Evolutionary conservation across 2,329 filamentous ascomycete genomes (phyloP).

Genomic region (Penicillium sp.): DNA sequence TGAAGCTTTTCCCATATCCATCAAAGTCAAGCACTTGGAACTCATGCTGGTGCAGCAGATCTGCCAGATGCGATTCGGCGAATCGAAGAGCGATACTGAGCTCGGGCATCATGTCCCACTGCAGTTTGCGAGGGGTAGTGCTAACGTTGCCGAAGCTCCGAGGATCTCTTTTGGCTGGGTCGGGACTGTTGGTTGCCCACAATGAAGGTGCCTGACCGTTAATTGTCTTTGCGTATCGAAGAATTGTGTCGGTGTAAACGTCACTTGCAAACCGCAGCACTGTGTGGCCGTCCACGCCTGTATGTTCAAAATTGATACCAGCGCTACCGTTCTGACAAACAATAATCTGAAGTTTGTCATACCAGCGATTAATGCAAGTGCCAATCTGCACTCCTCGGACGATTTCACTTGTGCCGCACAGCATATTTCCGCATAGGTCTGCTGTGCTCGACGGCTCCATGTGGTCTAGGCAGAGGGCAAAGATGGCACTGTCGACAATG

Average conservation of each 20-base stretch:
- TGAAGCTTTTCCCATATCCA: conserved; percentile 93
- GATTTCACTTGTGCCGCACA: conserved; percentile 89
- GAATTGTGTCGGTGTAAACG: conserved; percentile 94
- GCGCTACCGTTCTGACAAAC: conserved; percentile 98
- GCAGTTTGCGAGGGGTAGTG: conserved; percentile 90
- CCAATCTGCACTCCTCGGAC: conserved; percentile 93
- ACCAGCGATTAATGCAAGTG: conserved; percentile 97
- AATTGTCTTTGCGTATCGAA: conserved; percentile 91
- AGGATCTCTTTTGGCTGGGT: conserved; percentile 87
- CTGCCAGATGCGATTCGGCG: conserved; percentile 87
- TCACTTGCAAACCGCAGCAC: conserved; percentile 95
- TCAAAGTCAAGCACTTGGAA: conserved; percentile 87
- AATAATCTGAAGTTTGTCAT: conserved; percentile 98
- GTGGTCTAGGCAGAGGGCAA: conserved; percentile 88
- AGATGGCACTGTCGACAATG: conserved; percentile 91
- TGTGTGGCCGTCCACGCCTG: conserved; percentile 94
- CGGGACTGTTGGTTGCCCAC: conserved; percentile 86
- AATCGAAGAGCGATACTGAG: conserved; percentile 88
- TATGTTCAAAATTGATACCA: conserved; percentile 99
- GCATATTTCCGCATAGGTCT: conserved; percentile 95
- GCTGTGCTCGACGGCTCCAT: conserved; percentile 77
- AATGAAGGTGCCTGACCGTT: conserved; percentile 88
- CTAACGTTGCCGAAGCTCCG: conserved; percentile 88
- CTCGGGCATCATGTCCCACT: conserved; percentile 96
- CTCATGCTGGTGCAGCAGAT: conserved; percentile 94